Percentiles rank a stretch among this genome's conserved stretches.
phyloP scores from a whole-genome alignment of 1,284 basidiomycete species.

The Moesziomyces globuligerus region DNA sequence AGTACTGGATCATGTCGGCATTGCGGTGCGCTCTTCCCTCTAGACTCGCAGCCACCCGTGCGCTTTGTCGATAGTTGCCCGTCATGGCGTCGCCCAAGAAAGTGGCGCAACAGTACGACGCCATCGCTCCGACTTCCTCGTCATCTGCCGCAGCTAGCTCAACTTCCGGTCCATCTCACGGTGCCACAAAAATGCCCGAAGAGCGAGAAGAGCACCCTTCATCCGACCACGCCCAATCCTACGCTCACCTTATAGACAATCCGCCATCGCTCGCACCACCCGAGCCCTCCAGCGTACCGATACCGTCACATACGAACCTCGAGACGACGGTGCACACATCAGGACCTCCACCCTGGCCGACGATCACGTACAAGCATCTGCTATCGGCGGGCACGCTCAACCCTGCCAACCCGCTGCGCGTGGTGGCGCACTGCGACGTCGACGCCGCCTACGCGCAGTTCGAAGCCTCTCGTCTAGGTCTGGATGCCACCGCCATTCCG shows the following conservation, averaged over 20 bases:
- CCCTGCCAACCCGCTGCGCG: slow-evolving; percentile 69
- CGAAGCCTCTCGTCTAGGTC: slow-evolving; percentile 82
- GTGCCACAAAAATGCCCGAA: too few relatives aligned
- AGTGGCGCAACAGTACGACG: slow-evolving; percentile 33
- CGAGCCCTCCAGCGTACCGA: slow-evolving; percentile 15
- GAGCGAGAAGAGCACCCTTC: slow-evolving; percentile 17
- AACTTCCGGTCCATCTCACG: neutral
- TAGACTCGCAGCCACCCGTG: slow-evolving; percentile 5
- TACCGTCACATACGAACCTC: slow-evolving; percentile 40
- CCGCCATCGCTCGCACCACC: slow-evolving; percentile 31
- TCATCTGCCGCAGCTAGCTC: slow-evolving; percentile 10
- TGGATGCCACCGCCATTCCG: slow-evolving; percentile 77
- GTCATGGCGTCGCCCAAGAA: slow-evolving; percentile 42
- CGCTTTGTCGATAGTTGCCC: neutral
- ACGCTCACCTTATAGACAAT: slow-evolving; percentile 21
- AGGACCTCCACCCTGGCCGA: slow-evolving; percentile 45
- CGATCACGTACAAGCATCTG: slow-evolving; percentile 56
- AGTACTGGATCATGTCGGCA: slow-evolving; percentile 8
- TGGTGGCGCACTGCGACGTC: slow-evolving; percentile 84
- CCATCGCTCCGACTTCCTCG: slow-evolving; percentile 3
- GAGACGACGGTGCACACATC: slow-evolving; percentile 26
- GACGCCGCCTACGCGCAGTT: slow-evolving; percentile 73
- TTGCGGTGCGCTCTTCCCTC: neutral
- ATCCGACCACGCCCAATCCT: slow-evolving; percentile 13
- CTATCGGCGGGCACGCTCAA: slow-evolving; percentile 60